Evolutionary conservation across 768 basidiomycete genomes (phyloP).

Genomic region (Russula abietina): DNA sequence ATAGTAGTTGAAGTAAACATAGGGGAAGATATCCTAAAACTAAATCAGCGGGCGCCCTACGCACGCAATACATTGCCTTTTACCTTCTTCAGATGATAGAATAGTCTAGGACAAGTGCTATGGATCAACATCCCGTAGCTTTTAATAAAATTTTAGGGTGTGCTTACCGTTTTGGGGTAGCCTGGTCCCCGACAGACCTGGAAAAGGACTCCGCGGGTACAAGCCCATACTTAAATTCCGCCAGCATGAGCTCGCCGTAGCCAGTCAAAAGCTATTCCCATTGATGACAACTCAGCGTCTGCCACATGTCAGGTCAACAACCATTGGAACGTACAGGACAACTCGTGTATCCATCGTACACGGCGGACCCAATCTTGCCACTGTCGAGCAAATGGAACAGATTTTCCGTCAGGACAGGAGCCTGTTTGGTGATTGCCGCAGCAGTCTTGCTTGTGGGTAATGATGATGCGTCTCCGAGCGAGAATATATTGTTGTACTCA

Average conservation of each 20-base stretch:
- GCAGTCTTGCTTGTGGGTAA: constrained; percentile 95
- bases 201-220: constrained; percentile 85
- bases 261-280: constrained; percentile 64
- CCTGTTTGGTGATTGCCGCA: constrained; percentile 87
- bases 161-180: constrained; percentile 62
- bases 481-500: constrained; percentile 74
- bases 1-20: constrained; percentile 31
- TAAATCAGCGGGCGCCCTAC: not conserved
- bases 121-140: not conserved
- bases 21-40: constrained; percentile 34
- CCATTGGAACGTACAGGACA: constrained; percentile 57
- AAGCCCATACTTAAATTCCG: constrained; percentile 91
- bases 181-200: constrained; percentile 62
- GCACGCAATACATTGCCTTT: not conserved
- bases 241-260: constrained; percentile 77
- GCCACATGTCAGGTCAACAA: not conserved
- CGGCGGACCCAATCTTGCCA: constrained; percentile 61
- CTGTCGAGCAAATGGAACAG: constrained; percentile 67
- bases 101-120: constrained; percentile 27
- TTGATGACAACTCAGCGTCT: constrained; percentile 3
- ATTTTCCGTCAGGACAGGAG: constrained; percentile 88
- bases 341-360: constrained; percentile 85
- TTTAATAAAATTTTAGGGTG: not conserved
- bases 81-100: constrained; percentile 44
- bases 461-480: constrained; percentile 87